Percentiles rank a stretch among this genome's conserved stretches.
These are phyloP conservation scores for Pyronema domesticum DNA, from an alignment of 495 filamentous ascomycete species.

Conservation along the genomic window DNA sequence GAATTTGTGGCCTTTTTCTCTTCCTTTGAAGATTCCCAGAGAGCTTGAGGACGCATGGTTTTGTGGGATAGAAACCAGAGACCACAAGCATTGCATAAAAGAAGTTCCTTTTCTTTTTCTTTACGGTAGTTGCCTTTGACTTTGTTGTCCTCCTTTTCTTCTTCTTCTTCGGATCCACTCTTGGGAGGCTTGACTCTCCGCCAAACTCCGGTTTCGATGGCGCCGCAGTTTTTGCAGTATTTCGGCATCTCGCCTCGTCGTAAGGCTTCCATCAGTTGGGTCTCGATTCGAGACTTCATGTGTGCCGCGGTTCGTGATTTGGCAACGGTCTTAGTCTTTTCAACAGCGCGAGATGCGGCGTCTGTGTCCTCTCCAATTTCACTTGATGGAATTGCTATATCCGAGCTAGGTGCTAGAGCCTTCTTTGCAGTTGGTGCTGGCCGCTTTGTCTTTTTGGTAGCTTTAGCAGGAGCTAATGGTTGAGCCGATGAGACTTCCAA, in stretches of 20 bases:
- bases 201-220: conserved; percentile 91
- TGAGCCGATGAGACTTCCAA: too few relatives aligned
- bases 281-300: conserved; percentile 22
- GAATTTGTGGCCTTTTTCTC: conserved; percentile 31
- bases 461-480: not conserved
- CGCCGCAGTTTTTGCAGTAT: conserved; percentile 81
- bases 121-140: conserved; percentile 13
- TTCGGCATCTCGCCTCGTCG: conserved; percentile 52
- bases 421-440: not conserved
- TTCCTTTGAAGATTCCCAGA: conserved; percentile 43
- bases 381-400: conserved; percentile 13
- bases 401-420: conserved; percentile 4
- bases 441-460: conserved; percentile 10
- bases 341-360: conserved; percentile 7
- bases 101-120: conserved; percentile 45
- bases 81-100: conserved; percentile 90
- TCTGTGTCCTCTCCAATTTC: conserved; percentile 25
- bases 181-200: conserved; percentile 50
- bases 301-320: conserved; percentile 18
- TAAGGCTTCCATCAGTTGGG: conserved; percentile 20
- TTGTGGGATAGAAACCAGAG: conserved; percentile 83
- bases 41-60: conserved; percentile 59
- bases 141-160: conserved; percentile 41
- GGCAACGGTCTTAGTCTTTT: conserved; percentile 10
- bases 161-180: conserved; percentile 37